Conservation (phyloP, 768 basidiomycete species). For the Termitomyces sp. region DNA sequence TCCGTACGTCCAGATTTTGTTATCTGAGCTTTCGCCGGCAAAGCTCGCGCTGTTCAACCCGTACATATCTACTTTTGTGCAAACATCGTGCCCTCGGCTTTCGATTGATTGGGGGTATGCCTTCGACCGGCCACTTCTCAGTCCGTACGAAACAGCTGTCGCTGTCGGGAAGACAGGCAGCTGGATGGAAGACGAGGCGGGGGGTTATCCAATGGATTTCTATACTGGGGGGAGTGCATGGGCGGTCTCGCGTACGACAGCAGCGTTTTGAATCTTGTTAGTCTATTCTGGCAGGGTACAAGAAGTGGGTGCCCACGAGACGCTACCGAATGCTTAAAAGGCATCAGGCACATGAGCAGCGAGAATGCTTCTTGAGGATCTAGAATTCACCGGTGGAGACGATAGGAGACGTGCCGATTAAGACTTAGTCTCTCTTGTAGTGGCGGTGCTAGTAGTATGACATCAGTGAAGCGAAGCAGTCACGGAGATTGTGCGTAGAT, state of each 20-base stretch:
- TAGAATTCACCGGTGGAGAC: background rate
- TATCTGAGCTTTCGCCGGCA: slow-evolving; percentile 95
- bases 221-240: slow-evolving; percentile 79
- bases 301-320: too few species aligned
- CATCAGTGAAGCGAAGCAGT: too few species aligned
- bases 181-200: slow-evolving; percentile 53
- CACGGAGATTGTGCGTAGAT: background rate
- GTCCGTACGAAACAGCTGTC: slow-evolving; percentile 90
- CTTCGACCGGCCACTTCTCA: slow-evolving; percentile 82
- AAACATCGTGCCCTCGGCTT: slow-evolving; percentile 93
- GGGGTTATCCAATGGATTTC: slow-evolving; percentile 94
- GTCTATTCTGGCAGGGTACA: background rate
- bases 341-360: background rate
- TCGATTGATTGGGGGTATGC: slow-evolving; percentile 99
- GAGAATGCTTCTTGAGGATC: too few species aligned
- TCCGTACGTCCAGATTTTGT: slow-evolving; percentile 83
- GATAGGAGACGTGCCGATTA: too few species aligned
- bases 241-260: slow-evolving; percentile 61
- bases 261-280: slow-evolving; percentile 26
- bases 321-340: background rate
- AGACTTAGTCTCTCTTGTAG: too few species aligned
- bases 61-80: slow-evolving; percentile 85
- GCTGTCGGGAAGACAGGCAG: slow-evolving; percentile 64
- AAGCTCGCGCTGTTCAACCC: slow-evolving; percentile 82
- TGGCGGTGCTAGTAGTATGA: too few species aligned